Evolutionary conservation across 2,329 filamentous ascomycete genomes (phyloP).

Genomic region (Sporothrix curviconia): DNA sequence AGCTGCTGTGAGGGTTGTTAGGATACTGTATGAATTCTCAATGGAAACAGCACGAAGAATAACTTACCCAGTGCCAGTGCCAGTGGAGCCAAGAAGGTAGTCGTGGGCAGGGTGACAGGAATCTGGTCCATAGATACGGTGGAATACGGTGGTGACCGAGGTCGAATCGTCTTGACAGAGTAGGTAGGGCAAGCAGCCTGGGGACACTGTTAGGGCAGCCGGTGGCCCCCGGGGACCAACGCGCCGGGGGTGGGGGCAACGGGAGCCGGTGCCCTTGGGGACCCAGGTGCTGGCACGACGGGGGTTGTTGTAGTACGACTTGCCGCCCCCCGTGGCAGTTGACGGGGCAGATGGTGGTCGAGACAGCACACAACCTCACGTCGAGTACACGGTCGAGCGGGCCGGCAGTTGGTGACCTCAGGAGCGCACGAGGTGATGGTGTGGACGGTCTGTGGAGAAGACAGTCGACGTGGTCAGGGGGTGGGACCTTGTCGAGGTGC

Average conservation of each 20-base stretch:
- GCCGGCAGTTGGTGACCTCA: slow-evolving; percentile 56
- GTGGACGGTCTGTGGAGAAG: slow-evolving; percentile 51
- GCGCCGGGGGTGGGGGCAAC: no score
- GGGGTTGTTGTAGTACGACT: slow-evolving; percentile 20
- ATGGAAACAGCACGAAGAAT: not conserved
- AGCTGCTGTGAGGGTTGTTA: slow-evolving; percentile 16
- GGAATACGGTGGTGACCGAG: slow-evolving; percentile 50
- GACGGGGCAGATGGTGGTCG: slow-evolving; percentile 40
- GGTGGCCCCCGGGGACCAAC: no score
- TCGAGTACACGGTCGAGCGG: slow-evolving; percentile 33
- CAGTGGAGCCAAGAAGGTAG: slow-evolving; percentile 22
- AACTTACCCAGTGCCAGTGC: slow-evolving; percentile 30
- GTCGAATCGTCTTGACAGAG: slow-evolving; percentile 48
- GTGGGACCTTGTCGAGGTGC: slow-evolving; percentile 25
- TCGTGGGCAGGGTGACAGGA: slow-evolving; percentile 38
- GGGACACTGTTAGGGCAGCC: no score
- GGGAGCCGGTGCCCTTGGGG: no score
- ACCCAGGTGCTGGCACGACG: not conserved
- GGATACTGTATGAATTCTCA: no score
- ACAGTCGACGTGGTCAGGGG: slow-evolving; percentile 37
- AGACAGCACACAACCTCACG: slow-evolving; percentile 33
- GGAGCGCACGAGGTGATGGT: slow-evolving; percentile 58
- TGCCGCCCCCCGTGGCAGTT: slow-evolving; percentile 17
- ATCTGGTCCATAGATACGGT: slow-evolving; percentile 48
- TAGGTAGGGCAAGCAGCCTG: slow-evolving; percentile 29